A percentile compares a stretch with the other conserved stretches of the same genome.
Conservation (phyloP, 2,329 filamentous ascomycete species). For the Xylaria multiplex region DNA sequence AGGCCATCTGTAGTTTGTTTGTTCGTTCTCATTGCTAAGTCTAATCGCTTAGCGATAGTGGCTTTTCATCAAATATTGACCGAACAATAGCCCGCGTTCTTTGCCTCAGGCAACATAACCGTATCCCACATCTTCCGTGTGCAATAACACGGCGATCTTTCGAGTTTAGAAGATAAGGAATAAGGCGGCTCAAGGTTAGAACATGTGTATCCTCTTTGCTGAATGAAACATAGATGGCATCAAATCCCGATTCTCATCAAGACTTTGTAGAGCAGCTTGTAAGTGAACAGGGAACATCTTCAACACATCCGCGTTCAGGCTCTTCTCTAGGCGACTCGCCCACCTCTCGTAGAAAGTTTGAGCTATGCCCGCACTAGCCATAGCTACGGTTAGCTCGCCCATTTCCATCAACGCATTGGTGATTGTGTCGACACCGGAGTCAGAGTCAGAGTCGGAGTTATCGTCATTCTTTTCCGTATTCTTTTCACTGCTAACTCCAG, state of each 20-base stretch:
- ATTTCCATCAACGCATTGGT: conserved; percentile 33
- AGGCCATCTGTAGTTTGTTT: too few relatives aligned
- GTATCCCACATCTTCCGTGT: too few relatives aligned
- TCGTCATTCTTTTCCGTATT: neutral
- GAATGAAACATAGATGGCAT: conserved; percentile 49
- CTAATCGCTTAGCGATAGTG: too few relatives aligned
- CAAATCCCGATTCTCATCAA: conserved; percentile 49
- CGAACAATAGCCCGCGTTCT: too few relatives aligned
- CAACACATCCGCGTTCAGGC: conserved; percentile 45
- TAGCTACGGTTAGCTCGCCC: conserved; percentile 6
- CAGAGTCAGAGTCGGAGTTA: neutral
- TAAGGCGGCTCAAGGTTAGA: conserved; percentile 34
- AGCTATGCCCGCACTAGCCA: conserved; percentile 40
- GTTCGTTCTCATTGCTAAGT: too few relatives aligned
- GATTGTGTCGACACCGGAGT: neutral
- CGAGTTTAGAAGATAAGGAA: too few relatives aligned
- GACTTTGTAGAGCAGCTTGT: conserved; percentile 47
- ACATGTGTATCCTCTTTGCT: conserved; percentile 48
- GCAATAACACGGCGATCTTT: too few relatives aligned
- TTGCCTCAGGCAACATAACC: too few relatives aligned
- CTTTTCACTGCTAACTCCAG: neutral
- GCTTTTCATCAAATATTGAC: too few relatives aligned
- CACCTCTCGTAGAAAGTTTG: conserved; percentile 45
- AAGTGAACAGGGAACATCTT: conserved; percentile 46
- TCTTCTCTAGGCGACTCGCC: conserved; percentile 43